These are phyloP conservation scores for Fragilaria crotonensis DNA, from an alignment of 108 stramenopile genomes.

Conservation along the genomic window DNA sequence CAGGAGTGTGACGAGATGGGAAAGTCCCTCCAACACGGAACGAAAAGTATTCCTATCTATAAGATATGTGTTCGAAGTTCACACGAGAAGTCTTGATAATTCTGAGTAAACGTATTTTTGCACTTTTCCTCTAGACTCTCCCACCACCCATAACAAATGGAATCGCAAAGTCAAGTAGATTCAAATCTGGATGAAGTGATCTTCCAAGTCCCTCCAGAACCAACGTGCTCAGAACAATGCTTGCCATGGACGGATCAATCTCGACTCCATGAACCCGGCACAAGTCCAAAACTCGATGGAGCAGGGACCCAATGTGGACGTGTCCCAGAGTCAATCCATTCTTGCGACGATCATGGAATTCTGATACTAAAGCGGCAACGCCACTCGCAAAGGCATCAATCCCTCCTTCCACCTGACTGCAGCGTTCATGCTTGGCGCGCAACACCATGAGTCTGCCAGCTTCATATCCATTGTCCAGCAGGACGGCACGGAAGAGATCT, in stretches of 20 bases:
- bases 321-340: conserved; percentile 81
- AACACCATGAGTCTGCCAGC: conserved; percentile 87
- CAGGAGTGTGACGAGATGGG: no score
- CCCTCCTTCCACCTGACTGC: conserved; percentile 69
- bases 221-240: conserved; percentile 75
- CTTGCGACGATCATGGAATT: conserved; percentile 80
- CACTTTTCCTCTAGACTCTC: conserved; percentile 14
- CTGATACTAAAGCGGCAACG: conserved; percentile 65
- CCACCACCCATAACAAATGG: conserved; percentile 72
- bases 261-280: conserved; percentile 81
- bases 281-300: conserved; percentile 69
- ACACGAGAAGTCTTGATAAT: no score
- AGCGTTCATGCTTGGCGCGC: conserved; percentile 77
- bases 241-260: conserved; percentile 87
- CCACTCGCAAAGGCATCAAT: conserved; percentile 75
- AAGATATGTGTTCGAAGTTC: no score
- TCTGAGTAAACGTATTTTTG: neutral
- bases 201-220: conserved; percentile 86
- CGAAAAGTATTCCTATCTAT: no score
- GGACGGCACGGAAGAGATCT: conserved; percentile 80
- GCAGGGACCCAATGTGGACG: conserved; percentile 70
- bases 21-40: no score
- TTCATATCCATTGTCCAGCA: conserved; percentile 71
- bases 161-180: conserved; percentile 70
- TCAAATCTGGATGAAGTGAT: conserved; percentile 76